Evolutionary conservation across 116 monocot genomes (phyloP).

Genomic region (Phalaenopsis hybrid): DNA sequence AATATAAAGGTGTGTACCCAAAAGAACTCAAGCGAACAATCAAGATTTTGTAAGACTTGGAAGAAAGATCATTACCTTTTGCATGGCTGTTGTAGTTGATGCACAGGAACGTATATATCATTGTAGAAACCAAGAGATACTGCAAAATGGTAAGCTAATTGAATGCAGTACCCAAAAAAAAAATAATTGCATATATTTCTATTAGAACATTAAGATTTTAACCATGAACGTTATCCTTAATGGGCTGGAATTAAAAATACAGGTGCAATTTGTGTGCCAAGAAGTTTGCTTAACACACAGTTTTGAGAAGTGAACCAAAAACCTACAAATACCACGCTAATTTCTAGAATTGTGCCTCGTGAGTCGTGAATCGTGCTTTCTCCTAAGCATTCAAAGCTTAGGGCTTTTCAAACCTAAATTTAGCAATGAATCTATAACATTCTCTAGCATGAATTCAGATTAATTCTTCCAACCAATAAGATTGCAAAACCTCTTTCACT

Average conservation of each 20-base stretch:
- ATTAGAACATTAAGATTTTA: background rate
- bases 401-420: background rate
- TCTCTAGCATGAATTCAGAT: too few relatives aligned
- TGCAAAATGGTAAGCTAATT: slow-evolving; percentile 27
- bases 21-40: background rate
- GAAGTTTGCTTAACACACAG: background rate
- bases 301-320: background rate
- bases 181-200: background rate
- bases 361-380: background rate
- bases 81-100: slow-evolving; percentile 34
- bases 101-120: slow-evolving; percentile 55
- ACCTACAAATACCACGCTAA: background rate
- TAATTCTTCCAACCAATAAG: too few relatives aligned
- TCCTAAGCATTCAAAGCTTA: background rate
- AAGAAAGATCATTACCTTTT: slow-evolving; percentile 29
- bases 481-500: too few relatives aligned
- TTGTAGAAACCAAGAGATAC: slow-evolving; percentile 80
- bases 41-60: background rate
- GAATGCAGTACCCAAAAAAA: background rate
- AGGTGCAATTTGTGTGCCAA: background rate
- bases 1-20: background rate
- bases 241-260: slow-evolving; percentile 1
- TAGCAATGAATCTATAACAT: too few relatives aligned
- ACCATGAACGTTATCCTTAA: background rate
- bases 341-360: background rate